These are phyloP conservation scores for Lactuca saligna DNA, from an alignment of 129 eudicot species.

Conservation along the genomic window DNA sequence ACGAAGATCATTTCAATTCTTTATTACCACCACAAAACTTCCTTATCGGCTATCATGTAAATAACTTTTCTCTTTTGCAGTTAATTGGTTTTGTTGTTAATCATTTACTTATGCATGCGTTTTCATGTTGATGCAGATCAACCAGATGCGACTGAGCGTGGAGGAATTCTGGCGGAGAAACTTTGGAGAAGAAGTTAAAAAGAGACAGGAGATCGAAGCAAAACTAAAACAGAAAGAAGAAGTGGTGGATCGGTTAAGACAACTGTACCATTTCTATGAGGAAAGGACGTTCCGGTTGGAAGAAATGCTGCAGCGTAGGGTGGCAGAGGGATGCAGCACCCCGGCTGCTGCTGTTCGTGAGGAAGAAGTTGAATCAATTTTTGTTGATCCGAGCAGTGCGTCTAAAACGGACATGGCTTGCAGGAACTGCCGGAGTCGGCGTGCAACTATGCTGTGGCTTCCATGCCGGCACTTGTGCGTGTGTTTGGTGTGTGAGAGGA, in stretches of 20 bases:
- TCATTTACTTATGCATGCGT: background rate
- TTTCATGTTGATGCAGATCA: constrained; percentile 18
- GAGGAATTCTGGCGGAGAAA: constrained; percentile 32
- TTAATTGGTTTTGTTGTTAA: background rate
- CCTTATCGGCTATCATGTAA: constrained; percentile 23
- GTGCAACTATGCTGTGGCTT: constrained; percentile 35
- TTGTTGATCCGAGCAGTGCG: constrained; percentile 12
- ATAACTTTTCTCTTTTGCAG: background rate
- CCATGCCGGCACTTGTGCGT: constrained; percentile 39
- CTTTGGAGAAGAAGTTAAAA: constrained; percentile 15
- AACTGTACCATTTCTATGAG: constrained; percentile 24
- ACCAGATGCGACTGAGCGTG: constrained; percentile 17
- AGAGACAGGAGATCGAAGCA: constrained; percentile 19
- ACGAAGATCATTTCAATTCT: constrained; percentile 2
- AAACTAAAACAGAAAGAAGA: constrained; percentile 24
- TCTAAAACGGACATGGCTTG: constrained; percentile 17
- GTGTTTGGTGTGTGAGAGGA: constrained; percentile 33
- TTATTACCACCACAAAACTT: constrained; percentile 23
- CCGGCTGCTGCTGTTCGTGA: background rate
- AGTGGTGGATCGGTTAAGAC: constrained; percentile 18
- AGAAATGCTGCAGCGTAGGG: constrained; percentile 7
- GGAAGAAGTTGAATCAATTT: constrained; percentile 32
- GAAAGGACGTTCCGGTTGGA: constrained; percentile 16
- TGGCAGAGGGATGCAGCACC: background rate
- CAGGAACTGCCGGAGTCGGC: constrained; percentile 26